These are phyloP conservation scores for Aspergillus baeticus DNA, from an alignment of 495 filamentous ascomycete species.

Conservation along the genomic window DNA sequence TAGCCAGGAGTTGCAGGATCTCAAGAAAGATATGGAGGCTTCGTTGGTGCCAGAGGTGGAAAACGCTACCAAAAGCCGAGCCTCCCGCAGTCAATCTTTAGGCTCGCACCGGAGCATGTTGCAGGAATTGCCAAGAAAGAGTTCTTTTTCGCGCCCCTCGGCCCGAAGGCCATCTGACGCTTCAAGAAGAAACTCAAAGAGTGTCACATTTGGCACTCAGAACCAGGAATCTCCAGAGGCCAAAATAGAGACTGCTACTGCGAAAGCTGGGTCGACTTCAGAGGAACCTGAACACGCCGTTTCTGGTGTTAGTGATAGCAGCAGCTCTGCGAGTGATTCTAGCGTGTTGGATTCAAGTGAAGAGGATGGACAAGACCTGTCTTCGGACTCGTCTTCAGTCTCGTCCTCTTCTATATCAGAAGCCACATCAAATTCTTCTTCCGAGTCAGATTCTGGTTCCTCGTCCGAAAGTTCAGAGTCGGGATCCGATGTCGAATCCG, in stretches of 20 bases:
- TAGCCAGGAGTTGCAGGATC: conserved; percentile 40
- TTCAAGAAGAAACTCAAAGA: conserved; percentile 33
- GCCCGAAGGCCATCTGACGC: not conserved
- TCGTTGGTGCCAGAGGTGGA: conserved; percentile 19
- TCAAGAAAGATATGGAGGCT: conserved; percentile 42
- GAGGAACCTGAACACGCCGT: conserved; percentile 9
- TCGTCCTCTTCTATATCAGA: conserved; percentile 25
- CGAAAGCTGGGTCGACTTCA: conserved; percentile 15
- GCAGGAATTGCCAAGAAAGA: conserved; percentile 12
- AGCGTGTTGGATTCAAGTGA: conserved; percentile 13
- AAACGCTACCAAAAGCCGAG: conserved; percentile 19
- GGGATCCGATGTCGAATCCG: conserved; percentile 27
- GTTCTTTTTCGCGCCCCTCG: conserved; percentile 8
- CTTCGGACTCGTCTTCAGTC: conserved; percentile 7
- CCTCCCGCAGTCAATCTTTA: conserved; percentile 5
- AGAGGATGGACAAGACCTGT: not conserved
- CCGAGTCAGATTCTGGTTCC: conserved; percentile 27
- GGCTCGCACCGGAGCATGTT: conserved; percentile 10
- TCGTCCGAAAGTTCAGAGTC: conserved; percentile 15
- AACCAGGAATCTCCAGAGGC: conserved; percentile 9
- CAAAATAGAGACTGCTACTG: not conserved
- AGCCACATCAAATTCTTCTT: conserved; percentile 13
- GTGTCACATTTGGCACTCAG: conserved; percentile 31
- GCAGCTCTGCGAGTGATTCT: conserved; percentile 27
- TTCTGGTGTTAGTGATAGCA: conserved; percentile 17